phyloP scores from a whole-genome alignment of 768 basidiomycete genomes.

The Calocera viscosa region DNA sequence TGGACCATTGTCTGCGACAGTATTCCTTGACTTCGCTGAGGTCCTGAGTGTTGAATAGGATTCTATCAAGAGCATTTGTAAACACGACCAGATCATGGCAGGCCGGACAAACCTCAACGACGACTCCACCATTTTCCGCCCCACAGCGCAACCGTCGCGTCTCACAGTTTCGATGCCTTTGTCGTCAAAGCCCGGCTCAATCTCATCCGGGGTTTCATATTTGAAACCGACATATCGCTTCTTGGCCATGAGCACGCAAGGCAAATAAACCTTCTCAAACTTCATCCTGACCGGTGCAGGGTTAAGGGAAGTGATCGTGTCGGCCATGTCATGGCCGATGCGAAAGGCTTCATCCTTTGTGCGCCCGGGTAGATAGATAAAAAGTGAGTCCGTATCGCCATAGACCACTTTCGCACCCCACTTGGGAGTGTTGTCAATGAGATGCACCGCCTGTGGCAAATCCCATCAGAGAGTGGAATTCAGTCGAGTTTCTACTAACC shows the following conservation, averaged over 20 bases:
- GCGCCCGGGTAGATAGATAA: constrained; percentile 79
- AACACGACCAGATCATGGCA: constrained; percentile 7
- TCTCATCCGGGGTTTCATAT: constrained; percentile 72
- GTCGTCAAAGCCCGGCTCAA: constrained; percentile 74
- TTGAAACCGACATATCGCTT: constrained; percentile 98
- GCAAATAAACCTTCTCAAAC: constrained; percentile 97
- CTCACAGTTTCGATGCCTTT: constrained; percentile 97
- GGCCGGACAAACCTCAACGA: constrained; percentile 54
- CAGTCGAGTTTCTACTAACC: constrained; percentile 32
- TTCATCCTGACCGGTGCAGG: constrained; percentile 89
- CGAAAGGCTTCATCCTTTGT: constrained; percentile 88
- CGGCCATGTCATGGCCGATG: constrained; percentile 86
- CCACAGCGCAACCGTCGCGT: constrained; percentile 80
- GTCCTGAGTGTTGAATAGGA: constrained; percentile 81
- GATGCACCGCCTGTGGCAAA: constrained; percentile 58
- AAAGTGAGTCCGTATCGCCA: constrained; percentile 94
- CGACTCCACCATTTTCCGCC: constrained; percentile 83
- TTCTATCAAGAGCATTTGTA: constrained; percentile 36
- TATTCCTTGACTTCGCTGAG: constrained; percentile 81
- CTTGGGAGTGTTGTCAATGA: constrained; percentile 60
- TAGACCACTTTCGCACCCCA: constrained; percentile 94
- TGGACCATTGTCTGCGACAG: constrained; percentile 71
- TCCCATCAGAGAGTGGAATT: constrained; percentile 3
- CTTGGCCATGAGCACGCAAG: constrained; percentile 92
- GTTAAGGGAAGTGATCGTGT: constrained; percentile 71